Percentiles rank a stretch among this genome's conserved stretches.
Evolutionary conservation across 2,329 filamentous ascomycete genomes (phyloP).

Genomic region (Botrytis paeoniae): DNA sequence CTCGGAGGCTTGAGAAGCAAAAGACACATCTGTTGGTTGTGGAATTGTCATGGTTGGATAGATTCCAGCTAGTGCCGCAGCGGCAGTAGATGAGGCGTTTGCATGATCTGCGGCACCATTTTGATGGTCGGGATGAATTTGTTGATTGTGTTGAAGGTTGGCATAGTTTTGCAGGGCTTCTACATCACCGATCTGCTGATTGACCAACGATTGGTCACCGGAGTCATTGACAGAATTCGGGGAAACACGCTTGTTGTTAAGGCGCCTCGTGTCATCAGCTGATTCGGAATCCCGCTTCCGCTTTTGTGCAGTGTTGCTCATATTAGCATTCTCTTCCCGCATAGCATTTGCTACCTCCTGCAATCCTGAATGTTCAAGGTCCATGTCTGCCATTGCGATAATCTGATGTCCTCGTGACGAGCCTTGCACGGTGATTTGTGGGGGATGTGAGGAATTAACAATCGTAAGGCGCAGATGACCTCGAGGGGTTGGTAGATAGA

Average conservation of each 20-base stretch:
- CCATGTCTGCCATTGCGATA: slow-evolving; percentile 37
- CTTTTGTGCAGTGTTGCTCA: slow-evolving; percentile 33
- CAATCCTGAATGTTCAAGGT: slow-evolving; percentile 39
- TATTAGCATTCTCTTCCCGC: slow-evolving; percentile 34
- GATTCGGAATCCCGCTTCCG: slow-evolving; percentile 39
- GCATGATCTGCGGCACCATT: slow-evolving; percentile 51
- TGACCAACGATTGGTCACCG: slow-evolving; percentile 23
- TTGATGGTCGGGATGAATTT: slow-evolving; percentile 45
- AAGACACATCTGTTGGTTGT: slow-evolving; percentile 53
- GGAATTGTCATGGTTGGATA: slow-evolving; percentile 55
- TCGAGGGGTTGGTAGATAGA: slow-evolving; percentile 35
- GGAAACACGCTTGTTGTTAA: slow-evolving; percentile 38
- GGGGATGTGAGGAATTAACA: slow-evolving; percentile 15
- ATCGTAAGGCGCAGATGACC: slow-evolving; percentile 37
- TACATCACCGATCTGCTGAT: slow-evolving; percentile 33
- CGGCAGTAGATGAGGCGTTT: slow-evolving; percentile 53
- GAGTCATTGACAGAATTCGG: slow-evolving; percentile 34
- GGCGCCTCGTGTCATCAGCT: slow-evolving; percentile 38
- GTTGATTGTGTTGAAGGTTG: slow-evolving; percentile 47
- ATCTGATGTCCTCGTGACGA: slow-evolving; percentile 26
- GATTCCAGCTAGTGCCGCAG: slow-evolving; percentile 44
- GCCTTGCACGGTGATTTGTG: slow-evolving; percentile 35
- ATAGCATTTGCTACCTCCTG: slow-evolving; percentile 40
- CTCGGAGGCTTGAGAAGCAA: slow-evolving; percentile 45
- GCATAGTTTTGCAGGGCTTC: slow-evolving; percentile 39